These are phyloP conservation scores for Dendrobium chrysotoxum DNA, from an alignment of 106 monocot genomes.

Conservation along the genomic window DNA sequence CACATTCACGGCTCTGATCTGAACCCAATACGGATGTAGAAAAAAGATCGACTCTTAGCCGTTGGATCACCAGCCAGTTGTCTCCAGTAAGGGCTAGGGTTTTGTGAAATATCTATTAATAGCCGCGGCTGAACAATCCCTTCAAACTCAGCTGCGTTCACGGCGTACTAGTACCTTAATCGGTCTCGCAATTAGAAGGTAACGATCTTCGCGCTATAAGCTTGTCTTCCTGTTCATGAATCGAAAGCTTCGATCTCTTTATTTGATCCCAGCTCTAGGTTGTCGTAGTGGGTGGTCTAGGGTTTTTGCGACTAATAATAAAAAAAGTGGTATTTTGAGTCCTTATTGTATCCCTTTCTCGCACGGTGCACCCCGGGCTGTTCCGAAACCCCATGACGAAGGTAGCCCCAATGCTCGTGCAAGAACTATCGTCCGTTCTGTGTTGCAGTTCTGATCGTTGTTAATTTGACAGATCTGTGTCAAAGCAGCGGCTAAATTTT, in stretches of 20 bases:
- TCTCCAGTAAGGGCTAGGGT: neutral
- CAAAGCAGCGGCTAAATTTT: slow-evolving; percentile 21
- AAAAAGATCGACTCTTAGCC: neutral
- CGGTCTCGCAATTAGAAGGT: neutral
- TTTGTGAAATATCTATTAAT: neutral
- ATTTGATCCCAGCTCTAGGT: neutral
- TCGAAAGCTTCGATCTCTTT: neutral
- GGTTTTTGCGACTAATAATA: neutral
- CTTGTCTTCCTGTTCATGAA: neutral
- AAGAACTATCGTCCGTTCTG: neutral
- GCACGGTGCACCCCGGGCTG: slow-evolving; percentile 6
- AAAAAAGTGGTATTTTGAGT: neutral
- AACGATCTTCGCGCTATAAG: neutral
- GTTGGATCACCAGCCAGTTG: neutral
- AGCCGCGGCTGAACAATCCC: neutral
- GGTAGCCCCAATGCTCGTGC: slow-evolving; percentile 24
- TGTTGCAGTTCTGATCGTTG: slow-evolving; percentile 31
- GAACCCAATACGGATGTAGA: neutral
- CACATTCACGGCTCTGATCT: neutral
- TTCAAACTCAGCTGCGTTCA: neutral
- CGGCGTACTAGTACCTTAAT: no score
- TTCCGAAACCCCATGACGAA: neutral
- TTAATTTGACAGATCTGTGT: slow-evolving; percentile 31
- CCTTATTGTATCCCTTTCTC: neutral
- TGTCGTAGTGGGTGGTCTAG: neutral